Conservation (phyloP, 2,329 filamentous ascomycete genomes). For the Cytospora schulzeri region DNA sequence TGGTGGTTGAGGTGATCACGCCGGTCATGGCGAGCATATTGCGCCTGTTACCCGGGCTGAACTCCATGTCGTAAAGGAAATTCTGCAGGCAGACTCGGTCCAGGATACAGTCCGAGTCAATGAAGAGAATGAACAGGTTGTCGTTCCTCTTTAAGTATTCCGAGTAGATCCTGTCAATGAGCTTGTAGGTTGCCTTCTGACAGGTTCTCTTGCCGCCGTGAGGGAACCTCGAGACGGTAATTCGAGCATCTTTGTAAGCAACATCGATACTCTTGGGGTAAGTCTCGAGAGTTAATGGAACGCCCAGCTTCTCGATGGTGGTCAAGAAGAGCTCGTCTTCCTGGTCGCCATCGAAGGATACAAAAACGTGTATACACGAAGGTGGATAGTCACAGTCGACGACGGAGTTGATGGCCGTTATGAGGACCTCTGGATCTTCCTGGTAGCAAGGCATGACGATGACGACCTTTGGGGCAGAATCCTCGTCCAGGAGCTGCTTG, state of each 20-base stretch:
- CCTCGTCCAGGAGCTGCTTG: constrained; percentile 80
- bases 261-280: constrained; percentile 93
- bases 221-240: constrained; percentile 89
- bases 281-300: constrained; percentile 72
- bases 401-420: constrained; percentile 87
- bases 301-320: constrained; percentile 81
- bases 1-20: constrained; percentile 91
- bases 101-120: constrained; percentile 94
- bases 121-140: constrained; percentile 93
- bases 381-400: constrained; percentile 93
- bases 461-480: constrained; percentile 88
- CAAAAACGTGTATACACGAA: constrained; percentile 89
- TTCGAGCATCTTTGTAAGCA: constrained; percentile 75
- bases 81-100: constrained; percentile 92
- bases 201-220: constrained; percentile 94
- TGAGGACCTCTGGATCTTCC: constrained; percentile 79
- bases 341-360: constrained; percentile 90
- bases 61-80: constrained; percentile 98
- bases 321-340: constrained; percentile 88
- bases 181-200: constrained; percentile 88
- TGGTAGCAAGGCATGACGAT: constrained; percentile 98
- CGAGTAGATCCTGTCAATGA: constrained; percentile 90
- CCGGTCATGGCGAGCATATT: constrained; percentile 98
- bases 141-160: constrained; percentile 86
- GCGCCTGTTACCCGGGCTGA: constrained; percentile 86